Evolutionary conservation across 2,329 filamentous ascomycete genomes (phyloP).

Genomic region (Intubia oerlemansii): DNA sequence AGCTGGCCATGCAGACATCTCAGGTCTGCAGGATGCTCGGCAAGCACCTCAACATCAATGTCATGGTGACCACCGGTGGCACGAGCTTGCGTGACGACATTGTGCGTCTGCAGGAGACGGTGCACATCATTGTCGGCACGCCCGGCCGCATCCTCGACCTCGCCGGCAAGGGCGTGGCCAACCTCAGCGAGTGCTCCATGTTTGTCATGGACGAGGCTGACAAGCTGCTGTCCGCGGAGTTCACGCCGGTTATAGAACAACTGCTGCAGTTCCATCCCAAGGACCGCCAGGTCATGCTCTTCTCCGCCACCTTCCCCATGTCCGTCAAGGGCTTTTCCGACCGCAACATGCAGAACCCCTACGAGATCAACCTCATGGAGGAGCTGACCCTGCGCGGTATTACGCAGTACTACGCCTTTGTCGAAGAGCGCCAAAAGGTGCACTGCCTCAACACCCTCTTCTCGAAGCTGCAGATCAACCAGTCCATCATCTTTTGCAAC

Average conservation of each 20-base stretch:
- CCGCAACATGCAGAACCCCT: slow-evolving; percentile 89
- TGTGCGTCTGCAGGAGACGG: slow-evolving; percentile 76
- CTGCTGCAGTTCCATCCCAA: slow-evolving; percentile 88
- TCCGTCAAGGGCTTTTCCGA: slow-evolving; percentile 97
- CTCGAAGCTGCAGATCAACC: slow-evolving; percentile 97
- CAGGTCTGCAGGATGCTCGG: slow-evolving; percentile 98
- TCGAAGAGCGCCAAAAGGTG: slow-evolving; percentile 98
- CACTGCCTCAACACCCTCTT: slow-evolving; percentile 98
- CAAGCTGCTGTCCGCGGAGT: slow-evolving; percentile 89
- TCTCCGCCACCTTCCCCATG: slow-evolving; percentile 91
- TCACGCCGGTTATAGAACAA: slow-evolving; percentile 94
- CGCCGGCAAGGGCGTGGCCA: slow-evolving; percentile 87
- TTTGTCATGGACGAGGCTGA: slow-evolving; percentile 99
- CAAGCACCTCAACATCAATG: slow-evolving; percentile 90
- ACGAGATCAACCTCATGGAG: slow-evolving; percentile 99
- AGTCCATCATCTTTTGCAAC: slow-evolving; percentile 99
- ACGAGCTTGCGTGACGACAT: slow-evolving; percentile 93
- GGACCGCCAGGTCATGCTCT: slow-evolving; percentile 97
- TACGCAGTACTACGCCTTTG: slow-evolving; percentile 97
- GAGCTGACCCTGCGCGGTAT: slow-evolving; percentile 95
- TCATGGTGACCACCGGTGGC: slow-evolving; percentile 98
- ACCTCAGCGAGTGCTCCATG: slow-evolving; percentile 86
- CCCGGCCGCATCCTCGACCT: slow-evolving; percentile 91
- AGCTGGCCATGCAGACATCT: slow-evolving; percentile 92
- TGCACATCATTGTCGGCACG: slow-evolving; percentile 95